phyloP scores from a whole-genome alignment of 2,329 filamentous ascomycete genomes.

The Fusarium praegraminearum region DNA sequence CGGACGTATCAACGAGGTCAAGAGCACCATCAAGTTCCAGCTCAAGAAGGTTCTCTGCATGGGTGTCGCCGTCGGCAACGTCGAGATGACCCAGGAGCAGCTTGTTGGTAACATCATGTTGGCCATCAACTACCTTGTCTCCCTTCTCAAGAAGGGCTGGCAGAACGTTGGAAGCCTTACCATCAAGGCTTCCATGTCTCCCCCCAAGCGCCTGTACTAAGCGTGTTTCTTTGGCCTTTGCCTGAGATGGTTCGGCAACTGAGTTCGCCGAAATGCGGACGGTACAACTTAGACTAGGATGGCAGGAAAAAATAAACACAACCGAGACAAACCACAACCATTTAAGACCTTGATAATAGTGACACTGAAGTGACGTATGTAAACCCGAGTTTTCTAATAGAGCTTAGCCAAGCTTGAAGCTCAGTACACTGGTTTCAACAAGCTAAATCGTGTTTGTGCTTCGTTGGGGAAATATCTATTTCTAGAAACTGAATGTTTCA shows the following conservation, averaged over 20 bases:
- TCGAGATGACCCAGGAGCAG: constrained; percentile 96
- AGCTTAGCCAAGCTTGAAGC: neutral
- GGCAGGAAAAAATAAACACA: constrained; percentile 39
- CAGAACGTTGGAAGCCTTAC: constrained; percentile 99
- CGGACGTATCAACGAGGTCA: constrained; percentile 98
- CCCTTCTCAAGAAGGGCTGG: constrained; percentile 99
- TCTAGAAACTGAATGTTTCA: neutral
- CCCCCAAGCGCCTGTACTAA: constrained; percentile 98
- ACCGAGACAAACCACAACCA: constrained; percentile 23
- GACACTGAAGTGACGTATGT: neutral
- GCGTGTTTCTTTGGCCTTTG: constrained; percentile 44
- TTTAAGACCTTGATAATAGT: neutral
- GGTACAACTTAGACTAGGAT: constrained; percentile 36
- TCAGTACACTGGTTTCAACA: neutral
- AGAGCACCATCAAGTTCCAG: constrained; percentile 99
- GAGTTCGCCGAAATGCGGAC: constrained; percentile 37
- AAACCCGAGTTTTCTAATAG: neutral
- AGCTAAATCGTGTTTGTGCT: neutral
- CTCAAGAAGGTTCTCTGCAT: constrained; percentile 99
- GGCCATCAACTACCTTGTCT: constrained; percentile 99
- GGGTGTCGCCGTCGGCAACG: constrained; percentile 99
- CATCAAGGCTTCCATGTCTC: constrained; percentile 99
- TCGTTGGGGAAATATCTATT: neutral
- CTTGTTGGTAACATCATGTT: constrained; percentile 99
- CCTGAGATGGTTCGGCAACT: constrained; percentile 40